Evolutionary conservation across 441 rosid species (phyloP), one percentile per base, ranked within the genome.

Genomic region (Populus tomentosa): DNA sequence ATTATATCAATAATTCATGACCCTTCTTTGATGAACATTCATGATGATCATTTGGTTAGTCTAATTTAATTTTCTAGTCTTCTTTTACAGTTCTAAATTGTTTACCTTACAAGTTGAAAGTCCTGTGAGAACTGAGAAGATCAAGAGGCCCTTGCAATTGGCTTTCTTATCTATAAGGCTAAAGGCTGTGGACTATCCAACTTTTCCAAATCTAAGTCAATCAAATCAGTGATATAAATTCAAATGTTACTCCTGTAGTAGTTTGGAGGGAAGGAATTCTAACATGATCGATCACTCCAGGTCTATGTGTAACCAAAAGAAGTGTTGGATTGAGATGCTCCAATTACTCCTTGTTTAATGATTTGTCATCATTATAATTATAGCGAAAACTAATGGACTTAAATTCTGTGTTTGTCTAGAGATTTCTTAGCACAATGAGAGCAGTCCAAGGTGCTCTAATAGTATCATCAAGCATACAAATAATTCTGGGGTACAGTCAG

Each of bases 391-490:
- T 67, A 30, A 67, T 67, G 70, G n/a, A 7, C 2, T 0, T 69
- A 28, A 14, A 13, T 16, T 50, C 6, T 50, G n/a, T 70, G 38
- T 74, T 40, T 80, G 16, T 84, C 69, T 75, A 97, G 99, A 93
- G 97, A 80, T 97, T 97, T 83, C 85, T 90, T 38, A 89, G 84
- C 78, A 97, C 99, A 71, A 97, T 94, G 98, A 91, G 97, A 85
- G 99, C 99, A 1, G 97, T 97, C 71, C 99, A 97, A 90, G 99
- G 98, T 66, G 99, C 99, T 64, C 75, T 97, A 33, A 97, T 97
- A 26, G 98, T 97, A 69, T 92, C 98, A 83, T 97, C 99, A 71
- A 94, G 98, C 82, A 83, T 97, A 80, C 98, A 97, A 82, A 97
- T 94, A 81, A 90, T 94, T 74, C 87, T 97, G 67, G 99, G 98